A percentile compares a stretch with the other conserved stretches of the same genome.
Conservation (phyloP, 352 stramenopile genomes). For the Hyaloperonospora arabidopsidis region DNA sequence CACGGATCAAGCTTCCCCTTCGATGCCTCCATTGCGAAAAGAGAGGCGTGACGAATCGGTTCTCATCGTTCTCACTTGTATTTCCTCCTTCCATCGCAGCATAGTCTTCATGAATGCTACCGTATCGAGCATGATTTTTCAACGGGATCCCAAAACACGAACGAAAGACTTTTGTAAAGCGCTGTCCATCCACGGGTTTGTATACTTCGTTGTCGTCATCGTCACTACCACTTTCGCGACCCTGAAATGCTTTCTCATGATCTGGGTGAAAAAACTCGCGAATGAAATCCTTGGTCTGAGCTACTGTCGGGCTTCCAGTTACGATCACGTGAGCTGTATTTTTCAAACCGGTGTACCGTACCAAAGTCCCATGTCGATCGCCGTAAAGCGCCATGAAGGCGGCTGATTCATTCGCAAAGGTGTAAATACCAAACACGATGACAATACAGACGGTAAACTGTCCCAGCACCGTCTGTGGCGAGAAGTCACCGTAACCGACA, state of each 20-base stretch:
- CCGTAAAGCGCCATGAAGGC: slow-evolving; percentile 72
- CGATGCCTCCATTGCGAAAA: slow-evolving; percentile 47
- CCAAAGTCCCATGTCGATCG: slow-evolving; percentile 44
- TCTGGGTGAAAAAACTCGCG: slow-evolving; percentile 86
- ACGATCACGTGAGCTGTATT: slow-evolving; percentile 81
- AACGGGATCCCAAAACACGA: slow-evolving; percentile 10
- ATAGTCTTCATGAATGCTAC: slow-evolving; percentile 26
- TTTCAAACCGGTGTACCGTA: slow-evolving; percentile 55
- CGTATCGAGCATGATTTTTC: slow-evolving; percentile 21
- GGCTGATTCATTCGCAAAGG: slow-evolving; percentile 76
- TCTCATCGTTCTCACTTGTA: slow-evolving; percentile 12
- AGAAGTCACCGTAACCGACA: slow-evolving; percentile 83
- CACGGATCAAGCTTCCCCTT: slow-evolving; percentile 41
- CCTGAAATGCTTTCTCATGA: slow-evolving; percentile 47
- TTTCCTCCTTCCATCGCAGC: slow-evolving; percentile 28
- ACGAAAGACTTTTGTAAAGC: slow-evolving; percentile 7
- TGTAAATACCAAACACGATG: slow-evolving; percentile 84
- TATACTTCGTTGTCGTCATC: slow-evolving; percentile 15
- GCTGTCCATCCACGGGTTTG: slow-evolving; percentile 2
- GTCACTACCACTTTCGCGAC: slow-evolving; percentile 11
- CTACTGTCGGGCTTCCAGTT: slow-evolving; percentile 67
- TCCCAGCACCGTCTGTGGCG: slow-evolving; percentile 72
- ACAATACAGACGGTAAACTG: slow-evolving; percentile 73
- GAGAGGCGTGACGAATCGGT: slow-evolving; percentile 16
- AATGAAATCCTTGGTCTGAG: slow-evolving; percentile 82